A percentile compares a stretch with the other conserved stretches of the same genome.
Evolutionary conservation across 306 rosid genomes (phyloP).

Genomic region (Fragaria nilgerrensis): DNA sequence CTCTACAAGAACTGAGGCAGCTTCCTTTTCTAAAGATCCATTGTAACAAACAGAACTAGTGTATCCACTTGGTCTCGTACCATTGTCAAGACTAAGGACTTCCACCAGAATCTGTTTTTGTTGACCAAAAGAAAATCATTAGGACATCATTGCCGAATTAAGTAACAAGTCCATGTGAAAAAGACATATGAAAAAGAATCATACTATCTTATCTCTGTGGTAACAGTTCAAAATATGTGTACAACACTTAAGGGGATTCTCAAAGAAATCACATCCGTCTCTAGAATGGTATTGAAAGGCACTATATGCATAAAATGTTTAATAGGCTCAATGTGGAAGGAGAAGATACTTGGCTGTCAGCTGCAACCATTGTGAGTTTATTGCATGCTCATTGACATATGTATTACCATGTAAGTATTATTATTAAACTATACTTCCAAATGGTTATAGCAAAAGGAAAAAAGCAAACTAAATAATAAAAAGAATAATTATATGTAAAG

Average conservation of each 20-base stretch:
- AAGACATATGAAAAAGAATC: neutral
- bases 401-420: neutral
- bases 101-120: conserved; percentile 86
- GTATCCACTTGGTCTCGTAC: conserved; percentile 35
- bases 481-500: too few relatives aligned
- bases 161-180: neutral
- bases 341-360: neutral
- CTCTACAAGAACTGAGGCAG: conserved; percentile 67
- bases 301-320: neutral
- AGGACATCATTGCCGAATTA: too few relatives aligned
- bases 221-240: neutral
- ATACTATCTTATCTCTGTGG: neutral
- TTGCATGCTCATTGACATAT: neutral
- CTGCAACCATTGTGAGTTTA: neutral
- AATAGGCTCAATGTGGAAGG: neutral
- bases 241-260: neutral
- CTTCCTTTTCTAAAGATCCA: conserved; percentile 75
- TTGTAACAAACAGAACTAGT: conserved; percentile 61
- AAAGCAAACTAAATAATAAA: too few relatives aligned
- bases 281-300: neutral
- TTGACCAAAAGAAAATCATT: conserved; percentile 28
- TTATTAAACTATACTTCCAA: neutral
- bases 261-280: neutral
- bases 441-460: neutral
- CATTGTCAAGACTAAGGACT: conserved; percentile 62